These are phyloP conservation scores for Talaromyces stipitatus DNA, from an alignment of 495 filamentous ascomycete species.

Conservation along the genomic window DNA sequence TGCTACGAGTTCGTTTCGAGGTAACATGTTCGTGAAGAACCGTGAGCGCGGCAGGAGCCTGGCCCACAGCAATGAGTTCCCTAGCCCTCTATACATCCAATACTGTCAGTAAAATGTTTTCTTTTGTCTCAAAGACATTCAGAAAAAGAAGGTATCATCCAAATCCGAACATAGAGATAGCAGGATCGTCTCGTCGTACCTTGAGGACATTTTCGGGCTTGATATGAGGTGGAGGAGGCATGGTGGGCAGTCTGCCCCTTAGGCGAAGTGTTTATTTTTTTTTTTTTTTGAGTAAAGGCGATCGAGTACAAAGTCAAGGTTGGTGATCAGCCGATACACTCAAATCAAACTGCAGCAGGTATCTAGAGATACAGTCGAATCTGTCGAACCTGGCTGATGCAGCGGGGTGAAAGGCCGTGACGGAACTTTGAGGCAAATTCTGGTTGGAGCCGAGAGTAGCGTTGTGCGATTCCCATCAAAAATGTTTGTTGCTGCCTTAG, in stretches of 20 bases:
- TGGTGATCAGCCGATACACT: neutral
- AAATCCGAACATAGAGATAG: neutral
- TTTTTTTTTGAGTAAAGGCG: conserved; percentile 7
- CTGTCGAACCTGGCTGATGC: conserved; percentile 2
- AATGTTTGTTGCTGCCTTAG: neutral
- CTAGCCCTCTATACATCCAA: conserved; percentile 65
- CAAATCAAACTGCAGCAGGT: neutral
- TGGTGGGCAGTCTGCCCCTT: conserved; percentile 47
- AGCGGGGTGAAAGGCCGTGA: conserved; percentile 2
- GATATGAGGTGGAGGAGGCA: conserved; percentile 93
- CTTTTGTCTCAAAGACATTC: neutral
- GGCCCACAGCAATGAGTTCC: conserved; percentile 96
- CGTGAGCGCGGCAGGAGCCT: conserved; percentile 82
- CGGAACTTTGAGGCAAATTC: conserved; percentile 8
- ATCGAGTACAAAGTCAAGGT: neutral
- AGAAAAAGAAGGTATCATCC: neutral
- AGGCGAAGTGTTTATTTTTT: conserved; percentile 7
- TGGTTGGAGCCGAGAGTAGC: conserved; percentile 2
- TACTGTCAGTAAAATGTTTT: conserved; percentile 6
- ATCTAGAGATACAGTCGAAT: neutral
- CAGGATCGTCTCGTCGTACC: conserved; percentile 28
- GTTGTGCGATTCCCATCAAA: conserved; percentile 6
- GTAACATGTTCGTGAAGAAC: conserved; percentile 99
- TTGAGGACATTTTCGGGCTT: conserved; percentile 99
- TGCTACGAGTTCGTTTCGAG: conserved; percentile 94